phyloP scores from a whole-genome alignment of 2,329 filamentous ascomycete genomes.

The Huntiella abstrusa region DNA sequence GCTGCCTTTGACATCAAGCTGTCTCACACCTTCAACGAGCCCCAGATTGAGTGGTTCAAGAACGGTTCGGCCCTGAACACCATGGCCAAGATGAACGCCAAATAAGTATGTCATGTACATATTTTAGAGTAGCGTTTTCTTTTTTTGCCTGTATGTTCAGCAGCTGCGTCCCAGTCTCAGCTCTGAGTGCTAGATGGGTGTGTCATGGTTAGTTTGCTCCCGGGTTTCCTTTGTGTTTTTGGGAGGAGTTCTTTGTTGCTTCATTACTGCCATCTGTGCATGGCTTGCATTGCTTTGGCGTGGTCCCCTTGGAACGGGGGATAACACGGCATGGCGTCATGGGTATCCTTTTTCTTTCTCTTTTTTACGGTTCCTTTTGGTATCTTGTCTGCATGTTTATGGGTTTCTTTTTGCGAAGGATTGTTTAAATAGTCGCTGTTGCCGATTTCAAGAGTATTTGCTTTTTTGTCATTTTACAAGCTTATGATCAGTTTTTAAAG shows the following conservation, averaged over 20 bases:
- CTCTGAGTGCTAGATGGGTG: background rate
- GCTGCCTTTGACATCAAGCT: conserved; percentile 65
- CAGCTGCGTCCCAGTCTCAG: background rate
- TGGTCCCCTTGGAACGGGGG: background rate
- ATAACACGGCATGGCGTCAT: conserved; percentile 5
- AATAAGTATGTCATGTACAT: conserved; percentile 12
- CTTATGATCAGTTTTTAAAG: background rate
- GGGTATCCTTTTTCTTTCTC: conserved; percentile 3
- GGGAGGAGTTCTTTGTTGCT: background rate
- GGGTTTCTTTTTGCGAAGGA: conserved; percentile 1
- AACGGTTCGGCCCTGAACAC: conserved; percentile 95
- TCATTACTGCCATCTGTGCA: background rate
- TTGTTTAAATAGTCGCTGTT: conserved; percentile 6
- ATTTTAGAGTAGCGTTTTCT: background rate
- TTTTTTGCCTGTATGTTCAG: background rate
- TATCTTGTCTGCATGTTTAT: conserved; percentile 2
- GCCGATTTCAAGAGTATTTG: conserved; percentile 5
- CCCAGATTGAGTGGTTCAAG: conserved; percentile 98
- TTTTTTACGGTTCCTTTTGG: conserved; percentile 1
- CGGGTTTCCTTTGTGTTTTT: background rate
- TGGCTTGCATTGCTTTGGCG: conserved; percentile 3
- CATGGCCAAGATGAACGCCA: conserved; percentile 56
- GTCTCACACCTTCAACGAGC: conserved; percentile 92
- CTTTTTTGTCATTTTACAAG: conserved; percentile 1
- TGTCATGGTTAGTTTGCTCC: background rate